phyloP scores from a whole-genome alignment of 2,329 filamentous ascomycete species.

The Zelopaecilomyces penicillatus region DNA sequence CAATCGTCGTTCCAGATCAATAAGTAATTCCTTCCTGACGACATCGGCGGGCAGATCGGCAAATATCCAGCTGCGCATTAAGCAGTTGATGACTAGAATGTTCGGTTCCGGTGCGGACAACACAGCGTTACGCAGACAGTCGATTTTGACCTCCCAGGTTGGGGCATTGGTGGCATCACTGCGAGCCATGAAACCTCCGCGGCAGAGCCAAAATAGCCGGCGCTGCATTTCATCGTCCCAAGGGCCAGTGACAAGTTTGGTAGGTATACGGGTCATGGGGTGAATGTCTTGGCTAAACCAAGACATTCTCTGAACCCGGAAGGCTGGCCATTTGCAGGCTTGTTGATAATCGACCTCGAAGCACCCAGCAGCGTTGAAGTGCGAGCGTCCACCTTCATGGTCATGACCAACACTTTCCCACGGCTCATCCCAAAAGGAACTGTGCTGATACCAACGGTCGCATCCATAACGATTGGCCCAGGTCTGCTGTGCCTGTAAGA shows the following conservation, averaged over 20 bases:
- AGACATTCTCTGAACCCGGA: constrained; percentile 8
- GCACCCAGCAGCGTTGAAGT: constrained; percentile 25
- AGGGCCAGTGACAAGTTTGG: constrained; percentile 31
- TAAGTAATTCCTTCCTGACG: constrained; percentile 15
- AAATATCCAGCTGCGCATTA: constrained; percentile 21
- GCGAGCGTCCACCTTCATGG: constrained; percentile 15
- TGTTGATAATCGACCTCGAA: constrained; percentile 30
- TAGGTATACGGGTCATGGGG: constrained; percentile 29
- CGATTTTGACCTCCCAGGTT: constrained; percentile 34
- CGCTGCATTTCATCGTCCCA: constrained; percentile 31
- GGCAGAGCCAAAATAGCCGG: constrained; percentile 38
- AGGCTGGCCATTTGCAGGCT: constrained; percentile 16
- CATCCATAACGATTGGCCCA: constrained; percentile 35
- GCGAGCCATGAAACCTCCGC: constrained; percentile 27
- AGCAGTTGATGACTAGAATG: constrained; percentile 21
- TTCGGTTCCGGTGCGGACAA: constrained; percentile 20
- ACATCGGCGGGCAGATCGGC: constrained; percentile 21
- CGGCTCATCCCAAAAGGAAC: constrained; percentile 12
- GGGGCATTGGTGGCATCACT: constrained; percentile 16
- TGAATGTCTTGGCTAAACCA: constrained; percentile 30
- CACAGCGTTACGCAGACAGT: constrained; percentile 29
- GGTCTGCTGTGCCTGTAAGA: constrained; percentile 39
- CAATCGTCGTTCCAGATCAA: constrained; percentile 19
- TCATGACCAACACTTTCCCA: constrained; percentile 10
- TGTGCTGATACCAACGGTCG: constrained; percentile 26